Evolutionary conservation across 805 yeast species (phyloP).

Genomic region (Kazachstania taianensis): DNA sequence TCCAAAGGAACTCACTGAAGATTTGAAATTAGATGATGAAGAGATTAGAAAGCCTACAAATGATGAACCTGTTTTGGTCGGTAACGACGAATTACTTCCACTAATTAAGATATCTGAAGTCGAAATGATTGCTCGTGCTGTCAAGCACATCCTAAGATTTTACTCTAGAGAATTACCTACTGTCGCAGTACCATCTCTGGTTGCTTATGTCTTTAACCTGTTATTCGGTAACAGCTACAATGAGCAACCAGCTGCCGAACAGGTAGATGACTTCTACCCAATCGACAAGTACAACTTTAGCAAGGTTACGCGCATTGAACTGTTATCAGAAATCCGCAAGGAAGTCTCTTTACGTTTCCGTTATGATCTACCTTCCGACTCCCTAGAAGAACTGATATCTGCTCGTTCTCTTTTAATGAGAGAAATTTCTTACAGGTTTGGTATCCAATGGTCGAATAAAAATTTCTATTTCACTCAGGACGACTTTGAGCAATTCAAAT

Average conservation of each 20-base stretch:
- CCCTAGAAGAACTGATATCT: constrained; percentile 33
- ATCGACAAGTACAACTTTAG: constrained; percentile 34
- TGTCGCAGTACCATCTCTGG: constrained; percentile 45
- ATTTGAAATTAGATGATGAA: constrained; percentile 24
- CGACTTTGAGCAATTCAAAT: constrained; percentile 24
- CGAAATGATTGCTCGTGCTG: constrained; percentile 74
- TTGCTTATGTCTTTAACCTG: constrained; percentile 63
- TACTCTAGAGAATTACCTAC: constrained; percentile 39
- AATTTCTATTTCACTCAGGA: constrained; percentile 34
- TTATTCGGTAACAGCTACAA: constrained; percentile 47
- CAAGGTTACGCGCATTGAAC: constrained; percentile 36
- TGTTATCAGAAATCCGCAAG: constrained; percentile 35
- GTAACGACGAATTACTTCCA: constrained; percentile 33
- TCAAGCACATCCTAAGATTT: constrained; percentile 61
- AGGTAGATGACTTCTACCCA: constrained; percentile 40
- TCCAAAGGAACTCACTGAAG: constrained; percentile 28
- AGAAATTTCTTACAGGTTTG: constrained; percentile 65
- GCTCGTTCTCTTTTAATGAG: constrained; percentile 44
- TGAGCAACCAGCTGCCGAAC: constrained; percentile 30
- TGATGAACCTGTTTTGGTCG: constrained; percentile 27
- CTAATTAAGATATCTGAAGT: constrained; percentile 36
- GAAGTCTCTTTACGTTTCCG: constrained; percentile 60
- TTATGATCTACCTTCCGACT: constrained; percentile 40
- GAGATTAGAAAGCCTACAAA: constrained; percentile 30
- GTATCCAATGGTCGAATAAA: constrained; percentile 69